phyloP scores from a whole-genome alignment of 129 eudicot species.

The Solidago caesia region DNA sequence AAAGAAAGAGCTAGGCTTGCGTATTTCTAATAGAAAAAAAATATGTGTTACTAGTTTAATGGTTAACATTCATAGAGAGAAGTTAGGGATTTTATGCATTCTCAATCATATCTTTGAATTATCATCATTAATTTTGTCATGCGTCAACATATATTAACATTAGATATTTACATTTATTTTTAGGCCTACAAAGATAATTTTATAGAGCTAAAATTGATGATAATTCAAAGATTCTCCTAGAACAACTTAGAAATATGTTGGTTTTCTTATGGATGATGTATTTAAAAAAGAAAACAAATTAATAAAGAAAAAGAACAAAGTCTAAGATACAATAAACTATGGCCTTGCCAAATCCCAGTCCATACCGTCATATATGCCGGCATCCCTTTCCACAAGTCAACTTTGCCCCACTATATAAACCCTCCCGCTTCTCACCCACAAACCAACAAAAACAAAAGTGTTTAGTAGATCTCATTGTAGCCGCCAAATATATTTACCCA shows the following conservation, averaged over 20 bases:
- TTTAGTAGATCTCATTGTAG: constrained; percentile 13
- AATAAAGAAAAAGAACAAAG: not conserved
- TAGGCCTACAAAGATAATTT: no score
- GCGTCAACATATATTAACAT: not conserved
- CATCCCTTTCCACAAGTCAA: constrained; percentile 35
- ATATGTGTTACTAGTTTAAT: no score
- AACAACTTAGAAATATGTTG: not conserved
- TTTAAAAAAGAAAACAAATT: not conserved
- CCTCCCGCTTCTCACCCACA: constrained; percentile 19
- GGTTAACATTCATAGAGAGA: no score
- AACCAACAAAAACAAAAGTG: constrained; percentile 31
- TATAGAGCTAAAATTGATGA: no score
- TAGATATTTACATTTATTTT: not conserved
- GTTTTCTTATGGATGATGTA: not conserved
- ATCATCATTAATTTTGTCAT: no score
- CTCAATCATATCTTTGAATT: no score
- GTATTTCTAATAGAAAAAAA: not conserved
- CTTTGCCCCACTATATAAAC: constrained; percentile 27
- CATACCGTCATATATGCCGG: constrained; percentile 30
- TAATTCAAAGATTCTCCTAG: no score
- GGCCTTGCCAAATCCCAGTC: constrained; percentile 33
- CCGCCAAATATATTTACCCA: not conserved
- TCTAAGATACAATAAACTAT: not conserved
- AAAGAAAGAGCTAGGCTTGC: not conserved
- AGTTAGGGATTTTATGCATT: no score